Base-by-base conservation (phyloP, 1,139 yeast species). In the Diutina catenulata region DNA sequence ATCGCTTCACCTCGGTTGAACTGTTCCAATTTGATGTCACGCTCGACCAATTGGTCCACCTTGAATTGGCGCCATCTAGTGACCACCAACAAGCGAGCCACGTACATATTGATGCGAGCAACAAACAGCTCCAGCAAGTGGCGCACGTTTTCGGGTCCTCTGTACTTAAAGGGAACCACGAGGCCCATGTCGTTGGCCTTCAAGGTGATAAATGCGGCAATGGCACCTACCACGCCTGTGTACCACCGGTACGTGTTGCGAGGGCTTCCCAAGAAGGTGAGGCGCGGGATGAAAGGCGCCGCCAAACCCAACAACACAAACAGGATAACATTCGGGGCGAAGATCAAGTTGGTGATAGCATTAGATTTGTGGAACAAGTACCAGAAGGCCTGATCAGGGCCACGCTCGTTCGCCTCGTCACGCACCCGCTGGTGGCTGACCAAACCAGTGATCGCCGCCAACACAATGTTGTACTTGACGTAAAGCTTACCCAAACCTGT, bases 111-210 rank as follows among this genome's bases (percentile, higher is more conserved):
- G 25, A 31, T 31, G 15, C 25, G 22, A 13, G n/a, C 25, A 11
- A 31, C 13, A 11, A 31, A 21, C 10, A 5, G 15, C n/a, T 13
- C 25, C 18, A 21, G 18, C 25, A 21, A 31, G 11, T 31, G n/a
- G 14, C 35, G 22, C 16, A 31, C 35, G 8, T 31, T 19, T 8
- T 31, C 35, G 35, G 35, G 35, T 8, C 35, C 35, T 18, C n/a
- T 20, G 22, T 31, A 31, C 3, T 26, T 26, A 13, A 31, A 13
- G 26, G 35, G 24, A 19, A 14, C 15, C 4, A 31, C n/a, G 19
- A n/a, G 2, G 3, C 24, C 24, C 25, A 11, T 13, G 7, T 31
- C 25, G 22, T 21, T 21, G n/a, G 21, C 13, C 22, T 31, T 31
- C n/a, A 31, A 19, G 5, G 35, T 31, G n/a, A 31, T 6, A 24